Evolutionary conservation across 225 moss, liverwort and hornwort genomes (phyloP), one percentile per base, ranked within the genome.

Genomic region (Pseudoscleropodium purum): DNA sequence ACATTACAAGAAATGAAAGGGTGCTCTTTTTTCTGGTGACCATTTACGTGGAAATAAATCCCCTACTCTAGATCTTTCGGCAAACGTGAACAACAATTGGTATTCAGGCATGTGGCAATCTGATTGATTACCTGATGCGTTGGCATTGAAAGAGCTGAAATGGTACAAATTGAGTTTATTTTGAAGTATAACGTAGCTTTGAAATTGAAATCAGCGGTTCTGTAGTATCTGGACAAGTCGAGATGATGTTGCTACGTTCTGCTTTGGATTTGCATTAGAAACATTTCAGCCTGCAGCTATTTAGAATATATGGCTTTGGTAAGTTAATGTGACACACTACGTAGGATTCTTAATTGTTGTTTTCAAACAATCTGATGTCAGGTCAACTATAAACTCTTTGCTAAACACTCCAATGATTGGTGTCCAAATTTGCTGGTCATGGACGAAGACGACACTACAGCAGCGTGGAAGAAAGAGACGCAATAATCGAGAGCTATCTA

Each of bases 391-490:
- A 25, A 79, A 52, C 29, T 87, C 31, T 62, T 21, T 39, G 30
- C 43, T 56, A 45, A 84, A 33, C 23, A 45, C 13, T 47, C 13
- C 9, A 23, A 57, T 45, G 37, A 60, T 88, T 80, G 85, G n/a
- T 65, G 59, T 66, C 10, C 23, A 36, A 47, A 33, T 90, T 82
- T 90, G 83, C 93, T 97, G 97, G 95, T 75, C 98, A 98, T 85
- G 95, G 96, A 66, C 89, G 96, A 89, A 89, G 95, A 67, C 90
- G 91, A 67, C 91, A 88, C 52, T 98, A 86, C 60, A 82, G 87
- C 68, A 92, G 90, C 76, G 24, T 94, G n/a, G n/a, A n/a, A n/a
- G n/a, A n/a, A n/a, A n/a, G n/a, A n/a, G n/a, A n/a, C n/a, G n/a
- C n/a, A n/a, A n/a, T n/a, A n/a, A n/a, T n/a, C n/a, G n/a, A n/a